Conservation (phyloP, 495 filamentous ascomycete species). For the Delitschia confertaspora region DNA sequence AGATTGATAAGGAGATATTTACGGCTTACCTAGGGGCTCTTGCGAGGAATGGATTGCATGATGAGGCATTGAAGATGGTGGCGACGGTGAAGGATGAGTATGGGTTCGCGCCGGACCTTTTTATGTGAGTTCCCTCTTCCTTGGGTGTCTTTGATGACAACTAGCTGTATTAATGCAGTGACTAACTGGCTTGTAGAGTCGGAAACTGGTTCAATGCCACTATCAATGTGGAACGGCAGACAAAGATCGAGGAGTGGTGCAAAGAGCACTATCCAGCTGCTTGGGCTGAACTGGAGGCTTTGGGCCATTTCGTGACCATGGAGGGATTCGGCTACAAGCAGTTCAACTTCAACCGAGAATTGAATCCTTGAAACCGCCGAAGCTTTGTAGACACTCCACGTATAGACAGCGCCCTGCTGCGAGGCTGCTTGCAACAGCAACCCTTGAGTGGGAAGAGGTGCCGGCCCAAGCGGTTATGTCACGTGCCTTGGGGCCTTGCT, state of each 20-base stretch:
- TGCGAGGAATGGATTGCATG: constrained; percentile 57
- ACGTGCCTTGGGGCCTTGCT: too few species aligned
- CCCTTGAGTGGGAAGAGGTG: too few species aligned
- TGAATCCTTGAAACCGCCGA: constrained; percentile 22
- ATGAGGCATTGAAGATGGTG: constrained; percentile 50
- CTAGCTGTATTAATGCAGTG: too few species aligned
- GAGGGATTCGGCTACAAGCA: constrained; percentile 23
- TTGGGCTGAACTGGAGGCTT: constrained; percentile 53
- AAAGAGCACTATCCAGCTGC: constrained; percentile 52
- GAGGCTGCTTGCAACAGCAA: too few species aligned
- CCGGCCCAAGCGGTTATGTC: too few species aligned
- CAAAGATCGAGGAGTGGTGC: constrained; percentile 65
- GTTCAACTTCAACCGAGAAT: constrained; percentile 21
- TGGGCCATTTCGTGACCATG: constrained; percentile 11
- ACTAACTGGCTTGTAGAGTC: constrained; percentile 43
- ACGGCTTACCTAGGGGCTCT: constrained; percentile 64
- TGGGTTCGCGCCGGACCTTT: constrained; percentile 53
- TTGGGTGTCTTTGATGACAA: constrained; percentile 17
- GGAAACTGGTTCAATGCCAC: constrained; percentile 66
- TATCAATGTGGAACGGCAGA: constrained; percentile 49
- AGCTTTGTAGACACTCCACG: too few species aligned
- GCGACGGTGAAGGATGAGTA: constrained; percentile 54
- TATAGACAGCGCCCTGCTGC: too few species aligned
- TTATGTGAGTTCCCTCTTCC: constrained; percentile 53
- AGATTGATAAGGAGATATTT: constrained; percentile 62